A percentile compares a stretch with the other conserved stretches of the same genome.
phyloP scores from a whole-genome alignment of 306 rosid genomes.

The Abrus pulchellus region DNA sequence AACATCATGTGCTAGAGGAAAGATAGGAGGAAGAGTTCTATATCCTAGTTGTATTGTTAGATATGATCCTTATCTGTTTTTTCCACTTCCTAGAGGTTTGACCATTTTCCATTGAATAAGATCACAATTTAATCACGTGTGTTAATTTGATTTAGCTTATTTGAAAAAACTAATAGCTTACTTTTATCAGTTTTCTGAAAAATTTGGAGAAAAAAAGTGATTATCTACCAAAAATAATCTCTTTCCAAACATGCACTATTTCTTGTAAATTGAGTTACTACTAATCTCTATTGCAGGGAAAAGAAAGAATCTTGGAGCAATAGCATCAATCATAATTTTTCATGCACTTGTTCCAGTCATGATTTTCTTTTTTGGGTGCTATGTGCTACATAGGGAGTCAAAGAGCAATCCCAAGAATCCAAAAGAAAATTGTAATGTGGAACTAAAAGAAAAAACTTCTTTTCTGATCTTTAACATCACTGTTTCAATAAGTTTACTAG shows the following conservation, averaged over 20 bases:
- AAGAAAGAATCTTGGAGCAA: not conserved
- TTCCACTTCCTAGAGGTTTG: constrained; percentile 34
- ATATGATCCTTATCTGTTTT: constrained; percentile 41
- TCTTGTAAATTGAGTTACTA: not conserved
- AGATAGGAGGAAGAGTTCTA: constrained; percentile 44
- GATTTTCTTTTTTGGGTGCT: constrained; percentile 14
- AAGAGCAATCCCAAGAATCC: constrained; percentile 18
- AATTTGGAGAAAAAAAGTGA: not conserved
- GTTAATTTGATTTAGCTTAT: not conserved
- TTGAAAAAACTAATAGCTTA: not conserved
- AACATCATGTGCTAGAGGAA: constrained; percentile 44
- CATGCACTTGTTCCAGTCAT: not conserved
- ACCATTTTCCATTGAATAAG: not conserved
- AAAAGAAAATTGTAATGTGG: constrained; percentile 40
- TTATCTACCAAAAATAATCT: not conserved
- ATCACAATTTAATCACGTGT: not conserved
- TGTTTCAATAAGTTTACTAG: constrained; percentile 20
- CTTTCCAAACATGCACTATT: not conserved
- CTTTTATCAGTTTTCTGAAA: not conserved
- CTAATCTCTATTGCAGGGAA: constrained; percentile 36
- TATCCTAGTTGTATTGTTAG: constrained; percentile 50
- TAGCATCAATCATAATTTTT: not conserved
- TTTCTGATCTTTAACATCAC: not conserved
- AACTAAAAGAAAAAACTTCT: not conserved
- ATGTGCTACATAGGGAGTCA: constrained; percentile 21